Percentiles rank a stretch among this genome's conserved stretches.
Conservation (phyloP, 2,329 filamentous ascomycete species). For the Cladophialophora exuberans region DNA sequence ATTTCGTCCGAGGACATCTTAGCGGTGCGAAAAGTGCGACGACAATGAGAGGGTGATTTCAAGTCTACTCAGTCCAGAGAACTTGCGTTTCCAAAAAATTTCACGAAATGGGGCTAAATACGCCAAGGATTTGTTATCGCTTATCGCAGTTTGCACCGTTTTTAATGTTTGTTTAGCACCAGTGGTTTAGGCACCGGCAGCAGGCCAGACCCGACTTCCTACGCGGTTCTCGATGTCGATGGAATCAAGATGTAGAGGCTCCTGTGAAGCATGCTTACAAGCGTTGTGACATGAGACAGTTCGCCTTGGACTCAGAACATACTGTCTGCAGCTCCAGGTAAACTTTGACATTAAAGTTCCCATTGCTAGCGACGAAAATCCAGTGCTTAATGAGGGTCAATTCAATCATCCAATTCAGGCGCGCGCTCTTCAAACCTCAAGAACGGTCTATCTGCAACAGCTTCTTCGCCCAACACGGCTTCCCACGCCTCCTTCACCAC, state of each 20-base stretch:
- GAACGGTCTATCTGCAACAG: slow-evolving; percentile 60
- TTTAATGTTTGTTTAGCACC: slow-evolving; percentile 5
- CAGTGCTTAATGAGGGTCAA: neutral
- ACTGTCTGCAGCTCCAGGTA: neutral
- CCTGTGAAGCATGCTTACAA: too few relatives aligned
- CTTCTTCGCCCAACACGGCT: slow-evolving; percentile 58
- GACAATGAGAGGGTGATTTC: neutral
- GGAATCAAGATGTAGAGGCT: too few relatives aligned
- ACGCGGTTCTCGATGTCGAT: too few relatives aligned
- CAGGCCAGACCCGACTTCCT: neutral
- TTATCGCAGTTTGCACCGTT: slow-evolving; percentile 13
- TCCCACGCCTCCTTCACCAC: slow-evolving; percentile 73
- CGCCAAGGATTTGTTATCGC: slow-evolving; percentile 19
- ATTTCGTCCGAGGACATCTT: slow-evolving; percentile 91
- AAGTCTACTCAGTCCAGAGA: neutral
- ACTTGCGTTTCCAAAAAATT: slow-evolving; percentile 14
- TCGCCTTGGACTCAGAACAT: too few relatives aligned
- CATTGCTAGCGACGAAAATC: neutral
- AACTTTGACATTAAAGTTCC: neutral
- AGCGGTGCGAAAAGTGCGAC: neutral
- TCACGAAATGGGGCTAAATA: neutral
- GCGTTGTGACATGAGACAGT: too few relatives aligned
- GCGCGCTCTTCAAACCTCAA: slow-evolving; percentile 38
- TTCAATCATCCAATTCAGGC: slow-evolving; percentile 17
- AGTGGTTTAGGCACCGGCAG: too few relatives aligned